Conservation (phyloP, 2,329 filamentous ascomycete species). For the Claviceps sp. region DNA sequence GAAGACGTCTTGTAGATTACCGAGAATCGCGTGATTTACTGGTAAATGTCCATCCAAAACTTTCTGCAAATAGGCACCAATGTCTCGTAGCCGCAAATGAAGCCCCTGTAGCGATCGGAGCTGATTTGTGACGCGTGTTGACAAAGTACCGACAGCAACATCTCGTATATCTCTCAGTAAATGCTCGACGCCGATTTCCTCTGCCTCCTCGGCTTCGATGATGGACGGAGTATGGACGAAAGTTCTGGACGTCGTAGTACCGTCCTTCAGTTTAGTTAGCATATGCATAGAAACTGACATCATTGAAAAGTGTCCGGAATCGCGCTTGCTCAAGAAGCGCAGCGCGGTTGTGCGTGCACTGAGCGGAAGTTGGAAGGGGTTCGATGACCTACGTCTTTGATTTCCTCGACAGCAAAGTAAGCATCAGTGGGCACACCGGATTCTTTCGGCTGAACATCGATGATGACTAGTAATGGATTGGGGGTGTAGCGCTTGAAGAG, state of each 20-base stretch:
- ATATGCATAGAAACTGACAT: neutral
- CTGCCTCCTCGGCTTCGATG: constrained; percentile 96
- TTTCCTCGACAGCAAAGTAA: constrained; percentile 98
- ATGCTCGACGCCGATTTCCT: constrained; percentile 98
- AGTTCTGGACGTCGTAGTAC: constrained; percentile 90
- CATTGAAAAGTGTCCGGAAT: no score
- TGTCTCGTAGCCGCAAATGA: constrained; percentile 87
- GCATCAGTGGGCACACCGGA: constrained; percentile 95
- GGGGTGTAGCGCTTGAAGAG: constrained; percentile 98
- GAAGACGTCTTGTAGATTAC: constrained; percentile 98
- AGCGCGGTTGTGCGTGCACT: no score
- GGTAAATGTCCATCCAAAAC: constrained; percentile 86
- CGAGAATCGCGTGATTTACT: constrained; percentile 92
- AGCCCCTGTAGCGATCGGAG: constrained; percentile 93
- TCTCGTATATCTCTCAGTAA: constrained; percentile 95
- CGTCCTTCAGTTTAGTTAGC: constrained; percentile 48
- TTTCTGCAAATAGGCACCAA: constrained; percentile 89
- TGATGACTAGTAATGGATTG: constrained; percentile 90
- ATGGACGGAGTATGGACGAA: constrained; percentile 97
- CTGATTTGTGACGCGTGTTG: constrained; percentile 93
- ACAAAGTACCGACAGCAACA: constrained; percentile 91
- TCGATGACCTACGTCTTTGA: constrained; percentile 73
- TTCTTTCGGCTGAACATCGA: constrained; percentile 96
- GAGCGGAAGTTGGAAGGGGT: no score
- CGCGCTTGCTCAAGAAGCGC: neutral